A percentile compares a stretch with the other conserved stretches of the same genome.
Evolutionary conservation across 2,329 filamentous ascomycete species (phyloP).

Genomic region (Amesomyces nigricolor): DNA sequence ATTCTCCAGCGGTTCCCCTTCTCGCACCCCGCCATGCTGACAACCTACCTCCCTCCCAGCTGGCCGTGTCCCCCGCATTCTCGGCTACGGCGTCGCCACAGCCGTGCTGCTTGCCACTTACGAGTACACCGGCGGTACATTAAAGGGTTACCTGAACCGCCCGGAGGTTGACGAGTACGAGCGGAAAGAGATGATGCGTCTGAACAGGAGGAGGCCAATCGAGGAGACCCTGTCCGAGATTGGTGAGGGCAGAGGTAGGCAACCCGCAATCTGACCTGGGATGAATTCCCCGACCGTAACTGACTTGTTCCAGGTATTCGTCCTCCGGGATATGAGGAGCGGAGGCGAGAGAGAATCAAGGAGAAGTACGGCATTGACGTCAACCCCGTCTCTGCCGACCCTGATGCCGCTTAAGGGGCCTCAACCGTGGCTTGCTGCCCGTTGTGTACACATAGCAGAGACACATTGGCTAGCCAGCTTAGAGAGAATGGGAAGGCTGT

Average conservation of each 20-base stretch:
- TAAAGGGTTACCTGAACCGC: constrained; percentile 41
- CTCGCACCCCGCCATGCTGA: constrained; percentile 6
- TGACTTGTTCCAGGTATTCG: constrained; percentile 59
- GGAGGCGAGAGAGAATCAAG: constrained; percentile 74
- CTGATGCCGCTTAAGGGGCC: constrained; percentile 22
- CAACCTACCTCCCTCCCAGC: constrained; percentile 34
- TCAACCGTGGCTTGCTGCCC: background rate
- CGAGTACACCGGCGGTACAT: constrained; percentile 62
- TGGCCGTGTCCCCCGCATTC: constrained; percentile 61
- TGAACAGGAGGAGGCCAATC: constrained; percentile 65
- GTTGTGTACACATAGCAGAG: constrained; percentile 24
- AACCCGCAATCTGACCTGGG: background rate
- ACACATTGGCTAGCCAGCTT: constrained; percentile 15
- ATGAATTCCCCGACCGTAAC: constrained; percentile 2
- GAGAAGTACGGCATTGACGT: constrained; percentile 86
- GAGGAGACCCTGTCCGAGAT: constrained; percentile 76
- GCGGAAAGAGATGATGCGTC: constrained; percentile 67
- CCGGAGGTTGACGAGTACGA: constrained; percentile 64
- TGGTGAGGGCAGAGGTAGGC: constrained; percentile 79
- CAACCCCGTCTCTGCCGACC: constrained; percentile 54
- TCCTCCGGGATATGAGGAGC: constrained; percentile 76
- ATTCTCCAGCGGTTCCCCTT: background rate
- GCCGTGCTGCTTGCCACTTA: constrained; percentile 57
- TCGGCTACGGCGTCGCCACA: constrained; percentile 59
- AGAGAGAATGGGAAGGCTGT: constrained; percentile 20